phyloP scores from a whole-genome alignment of 345 rosid genomes.

The Lepidium sativum region DNA sequence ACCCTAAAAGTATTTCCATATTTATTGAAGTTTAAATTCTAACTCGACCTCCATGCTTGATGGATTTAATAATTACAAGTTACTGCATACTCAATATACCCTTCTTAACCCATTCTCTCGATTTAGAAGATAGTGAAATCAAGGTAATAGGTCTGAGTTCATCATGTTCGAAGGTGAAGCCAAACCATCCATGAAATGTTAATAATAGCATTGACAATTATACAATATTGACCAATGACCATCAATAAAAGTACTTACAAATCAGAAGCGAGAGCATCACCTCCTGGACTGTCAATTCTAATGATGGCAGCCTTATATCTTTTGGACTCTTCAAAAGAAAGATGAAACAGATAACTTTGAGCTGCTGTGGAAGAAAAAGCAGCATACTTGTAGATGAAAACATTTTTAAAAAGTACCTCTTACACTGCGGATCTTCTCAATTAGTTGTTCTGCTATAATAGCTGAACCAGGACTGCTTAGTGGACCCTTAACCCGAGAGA shows the following conservation, averaged over 20 bases:
- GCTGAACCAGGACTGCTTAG: constrained; percentile 55
- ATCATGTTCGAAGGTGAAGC: constrained; percentile 2
- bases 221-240: not conserved
- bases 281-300: constrained; percentile 96
- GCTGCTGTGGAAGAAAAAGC: constrained; percentile 2
- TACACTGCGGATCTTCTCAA: constrained; percentile 73
- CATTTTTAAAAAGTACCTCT: constrained; percentile 43
- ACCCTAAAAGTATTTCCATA: not conserved
- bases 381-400: not conserved
- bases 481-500: constrained; percentile 74
- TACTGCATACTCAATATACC: not conserved
- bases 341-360: not conserved
- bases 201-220: not conserved
- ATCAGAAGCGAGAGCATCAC: constrained; percentile 98
- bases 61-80: not conserved
- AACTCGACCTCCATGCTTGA: not conserved
- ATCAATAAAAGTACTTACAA: constrained; percentile 53
- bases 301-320: constrained; percentile 79
- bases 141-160: not conserved
- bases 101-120: not conserved
- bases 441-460: constrained; percentile 70
- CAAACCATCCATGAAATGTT: not conserved
- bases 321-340: constrained; percentile 48
- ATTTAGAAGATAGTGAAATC: not conserved
- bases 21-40: not conserved